Base-by-base conservation (phyloP, 208 protist species). In the Novymonas esmeraldas region DNA sequence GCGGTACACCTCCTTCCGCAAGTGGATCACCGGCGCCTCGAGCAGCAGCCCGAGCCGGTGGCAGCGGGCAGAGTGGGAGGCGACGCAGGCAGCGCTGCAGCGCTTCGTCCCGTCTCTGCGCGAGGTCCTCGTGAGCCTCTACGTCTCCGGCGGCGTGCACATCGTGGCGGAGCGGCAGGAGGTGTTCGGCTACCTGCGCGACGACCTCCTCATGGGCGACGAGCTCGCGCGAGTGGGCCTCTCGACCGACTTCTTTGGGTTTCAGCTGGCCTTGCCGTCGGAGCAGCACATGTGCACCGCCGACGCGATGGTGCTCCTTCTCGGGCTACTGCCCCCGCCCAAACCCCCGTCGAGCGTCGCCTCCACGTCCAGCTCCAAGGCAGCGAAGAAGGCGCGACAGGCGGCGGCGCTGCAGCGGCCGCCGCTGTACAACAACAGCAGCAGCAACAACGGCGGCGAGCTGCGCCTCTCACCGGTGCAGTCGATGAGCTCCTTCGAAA, bases 221-320 rank as follows among this genome's bases (percentile, higher is more conserved):
- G 66, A 73, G 52, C 48, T 76, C 24, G 64, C 70, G 24, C 50
- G 64, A 0, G 60, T 80, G 33, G 68, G 66, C 31, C 46, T 80
- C 20, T 68, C 75, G 2, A 49, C 50, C 33, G 63, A 80, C 16
- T 80, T 80, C 46, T 72, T 36, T 52, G 54, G 51, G 16, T 80
- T 72, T 26, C 69, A 72, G 31, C 50, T 74, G 45, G 65, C 68
- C 9, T n/a, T 76, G 63, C 75, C 69, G 10, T 73, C 69, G 9
- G 75, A 80, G 69, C 61, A 69, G 75, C 69, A 70, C 10, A 42
- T 67, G 28, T 70, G 68, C 20, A 44, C 75, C n/a, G 75, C 75
- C 2, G 75, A 80, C 51, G 59, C 69, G n/a, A 74, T 80, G 51
- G 48, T 67, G 13, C 64, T 76, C 39, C 59, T 80, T 5, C 41